phyloP scores from a whole-genome alignment of 2,329 filamentous ascomycete species.

The Fusarium nygamai region DNA sequence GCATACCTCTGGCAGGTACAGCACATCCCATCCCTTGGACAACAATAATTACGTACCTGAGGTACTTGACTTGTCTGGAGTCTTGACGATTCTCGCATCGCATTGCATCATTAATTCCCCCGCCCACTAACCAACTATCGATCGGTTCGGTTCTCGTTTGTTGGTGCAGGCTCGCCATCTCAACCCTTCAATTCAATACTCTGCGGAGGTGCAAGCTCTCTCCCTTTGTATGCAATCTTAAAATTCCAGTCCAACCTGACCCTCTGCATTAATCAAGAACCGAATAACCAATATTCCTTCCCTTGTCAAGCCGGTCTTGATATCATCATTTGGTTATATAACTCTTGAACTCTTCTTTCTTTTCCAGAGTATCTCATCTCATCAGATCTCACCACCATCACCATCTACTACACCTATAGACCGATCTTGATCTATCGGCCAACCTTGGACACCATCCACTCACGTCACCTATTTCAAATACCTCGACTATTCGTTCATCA shows the following conservation, averaged over 20 bases:
- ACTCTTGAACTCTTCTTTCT: constrained; percentile 12
- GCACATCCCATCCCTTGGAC: constrained; percentile 26
- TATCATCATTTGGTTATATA: constrained; percentile 28
- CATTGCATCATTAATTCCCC: constrained; percentile 5
- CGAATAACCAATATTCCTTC: constrained; percentile 35
- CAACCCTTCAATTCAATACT: constrained; percentile 29
- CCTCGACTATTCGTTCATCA: not conserved
- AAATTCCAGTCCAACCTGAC: constrained; percentile 33
- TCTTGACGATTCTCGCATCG: constrained; percentile 32
- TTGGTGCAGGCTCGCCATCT: constrained; percentile 33
- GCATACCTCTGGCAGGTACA: constrained; percentile 41
- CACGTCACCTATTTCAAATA: constrained; percentile 19
- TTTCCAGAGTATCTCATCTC: constrained; percentile 2
- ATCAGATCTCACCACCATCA: constrained; percentile 1
- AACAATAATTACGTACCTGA: constrained; percentile 21
- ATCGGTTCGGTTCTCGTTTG: constrained; percentile 11
- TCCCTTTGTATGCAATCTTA: constrained; percentile 40
- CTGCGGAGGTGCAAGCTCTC: constrained; percentile 37
- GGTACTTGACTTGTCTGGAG: not conserved
- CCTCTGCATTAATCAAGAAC: constrained; percentile 27
- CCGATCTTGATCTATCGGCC: constrained; percentile 3
- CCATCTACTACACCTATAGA: constrained; percentile 9
- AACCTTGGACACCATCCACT: constrained; percentile 6
- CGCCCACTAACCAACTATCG: constrained; percentile 1
- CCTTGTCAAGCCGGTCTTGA: constrained; percentile 43